Conservation (phyloP, 208 protist species). For the Blechomonas ayalai region DNA sequence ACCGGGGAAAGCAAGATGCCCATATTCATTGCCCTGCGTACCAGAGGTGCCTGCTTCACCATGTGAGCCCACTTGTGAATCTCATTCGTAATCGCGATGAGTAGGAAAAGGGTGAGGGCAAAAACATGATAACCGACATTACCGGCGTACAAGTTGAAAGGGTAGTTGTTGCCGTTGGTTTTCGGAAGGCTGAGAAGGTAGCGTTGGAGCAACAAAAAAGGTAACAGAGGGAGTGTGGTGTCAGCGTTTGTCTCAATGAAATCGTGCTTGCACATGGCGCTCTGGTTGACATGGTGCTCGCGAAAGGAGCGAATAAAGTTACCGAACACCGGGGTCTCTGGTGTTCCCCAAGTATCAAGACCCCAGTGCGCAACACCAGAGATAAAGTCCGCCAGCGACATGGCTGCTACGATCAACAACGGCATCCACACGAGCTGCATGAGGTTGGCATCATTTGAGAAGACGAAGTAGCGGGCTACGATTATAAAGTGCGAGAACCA, state of each 20-base stretch:
- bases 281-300: conserved; percentile 92
- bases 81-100: conserved; percentile 89
- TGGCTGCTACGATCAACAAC: conserved; percentile 57
- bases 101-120: conserved; percentile 62
- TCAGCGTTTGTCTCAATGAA: conserved; percentile 94
- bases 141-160: conserved; percentile 39
- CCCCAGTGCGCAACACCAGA: conserved; percentile 91
- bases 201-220: conserved; percentile 54
- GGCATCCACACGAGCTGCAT: conserved; percentile 69
- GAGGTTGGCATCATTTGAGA: conserved; percentile 34
- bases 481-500: conserved; percentile 53
- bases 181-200: conserved; percentile 23
- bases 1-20: conserved; percentile 78
- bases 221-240: conserved; percentile 84
- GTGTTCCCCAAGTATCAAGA: conserved; percentile 91
- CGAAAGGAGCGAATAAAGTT: conserved; percentile 93
- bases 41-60: conserved; percentile 42
- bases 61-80: conserved; percentile 94
- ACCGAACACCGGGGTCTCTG: conserved; percentile 84
- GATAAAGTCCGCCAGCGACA: conserved; percentile 87
- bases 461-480: conserved; percentile 68
- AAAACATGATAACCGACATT: conserved; percentile 72
- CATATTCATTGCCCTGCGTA: conserved; percentile 57
- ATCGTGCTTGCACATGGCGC: conserved; percentile 90
- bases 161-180: conserved; percentile 31